Evolutionary conservation across 2,329 filamentous ascomycete genomes (phyloP).

Genomic region (Colletotrichum musae): DNA sequence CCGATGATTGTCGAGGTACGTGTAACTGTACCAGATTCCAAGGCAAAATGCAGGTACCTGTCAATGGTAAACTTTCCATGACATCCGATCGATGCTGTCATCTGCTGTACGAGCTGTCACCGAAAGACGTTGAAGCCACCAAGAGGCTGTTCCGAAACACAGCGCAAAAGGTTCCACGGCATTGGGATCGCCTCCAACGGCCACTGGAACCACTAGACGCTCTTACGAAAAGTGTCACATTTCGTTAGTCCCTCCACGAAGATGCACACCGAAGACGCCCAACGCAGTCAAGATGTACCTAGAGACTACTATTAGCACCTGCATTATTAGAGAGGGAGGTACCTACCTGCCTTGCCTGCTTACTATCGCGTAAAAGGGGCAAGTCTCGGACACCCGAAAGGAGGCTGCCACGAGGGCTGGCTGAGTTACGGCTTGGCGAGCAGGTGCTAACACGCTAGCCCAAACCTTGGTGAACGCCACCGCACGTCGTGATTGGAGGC

Average conservation of each 20-base stretch:
- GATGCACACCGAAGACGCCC: no score
- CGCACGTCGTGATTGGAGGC: conserved; percentile 16
- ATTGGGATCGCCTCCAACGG: no score
- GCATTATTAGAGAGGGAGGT: no score
- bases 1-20: neutral
- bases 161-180: neutral
- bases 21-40: neutral
- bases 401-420: conserved; percentile 32
- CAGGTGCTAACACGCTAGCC: conserved; percentile 21
- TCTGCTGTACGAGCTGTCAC: neutral
- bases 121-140: no score
- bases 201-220: no score
- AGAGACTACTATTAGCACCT: no score
- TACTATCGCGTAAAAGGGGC: no score
- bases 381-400: neutral
- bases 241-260: no score
- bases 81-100: conserved; percentile 4
- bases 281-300: no score
- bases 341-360: no score
- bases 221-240: no score
- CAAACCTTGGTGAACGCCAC: conserved; percentile 27
- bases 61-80: conserved; percentile 14
- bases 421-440: conserved; percentile 21
- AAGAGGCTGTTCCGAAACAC: conserved; percentile 1
- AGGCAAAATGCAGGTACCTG: neutral